Evolutionary conservation across 495 filamentous ascomycete species (phyloP).

Genomic region (Niebla homalea): DNA sequence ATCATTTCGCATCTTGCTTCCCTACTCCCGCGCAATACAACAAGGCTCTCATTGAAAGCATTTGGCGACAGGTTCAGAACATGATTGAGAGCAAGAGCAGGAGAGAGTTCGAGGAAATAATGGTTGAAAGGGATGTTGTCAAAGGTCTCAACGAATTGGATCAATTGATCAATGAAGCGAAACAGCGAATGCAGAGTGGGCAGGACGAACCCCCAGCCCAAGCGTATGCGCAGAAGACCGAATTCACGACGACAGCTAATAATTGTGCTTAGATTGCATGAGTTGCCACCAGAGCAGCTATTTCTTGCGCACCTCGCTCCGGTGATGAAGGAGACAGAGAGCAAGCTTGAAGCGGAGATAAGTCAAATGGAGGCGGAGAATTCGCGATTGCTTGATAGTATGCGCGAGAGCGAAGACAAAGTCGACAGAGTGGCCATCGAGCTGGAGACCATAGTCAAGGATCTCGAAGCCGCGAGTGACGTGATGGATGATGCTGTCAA

Average conservation of each 20-base stretch:
- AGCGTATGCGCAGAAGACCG: conserved; percentile 22
- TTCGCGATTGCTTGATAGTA: conserved; percentile 42
- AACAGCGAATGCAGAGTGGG: conserved; percentile 36
- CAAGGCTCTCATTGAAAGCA: conserved; percentile 48
- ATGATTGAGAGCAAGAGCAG: conserved; percentile 46
- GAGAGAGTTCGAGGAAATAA: conserved; percentile 65
- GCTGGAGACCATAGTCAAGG: conserved; percentile 53
- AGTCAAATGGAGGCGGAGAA: conserved; percentile 52
- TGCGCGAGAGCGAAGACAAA: conserved; percentile 57
- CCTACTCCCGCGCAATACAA: conserved; percentile 64
- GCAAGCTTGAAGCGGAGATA: conserved; percentile 46
- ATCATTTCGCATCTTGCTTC: conserved; percentile 78
- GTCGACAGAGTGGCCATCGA: conserved; percentile 52
- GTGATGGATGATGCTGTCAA: conserved; percentile 31
- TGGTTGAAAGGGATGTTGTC: conserved; percentile 58
- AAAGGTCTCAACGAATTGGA: conserved; percentile 72
- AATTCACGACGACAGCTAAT: neutral
- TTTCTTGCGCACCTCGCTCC: conserved; percentile 59
- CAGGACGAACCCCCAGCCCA: conserved; percentile 14
- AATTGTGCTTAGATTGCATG: conserved; percentile 48
- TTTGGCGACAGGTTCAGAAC: conserved; percentile 59
- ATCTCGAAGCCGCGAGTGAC: conserved; percentile 52
- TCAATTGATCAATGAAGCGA: conserved; percentile 56
- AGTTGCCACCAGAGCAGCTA: conserved; percentile 52
- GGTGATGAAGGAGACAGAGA: conserved; percentile 46